Evolutionary conservation across 2,329 filamentous ascomycete genomes (phyloP), one percentile per base, ranked within the genome.

Genomic region (Talaromyces piceae): DNA sequence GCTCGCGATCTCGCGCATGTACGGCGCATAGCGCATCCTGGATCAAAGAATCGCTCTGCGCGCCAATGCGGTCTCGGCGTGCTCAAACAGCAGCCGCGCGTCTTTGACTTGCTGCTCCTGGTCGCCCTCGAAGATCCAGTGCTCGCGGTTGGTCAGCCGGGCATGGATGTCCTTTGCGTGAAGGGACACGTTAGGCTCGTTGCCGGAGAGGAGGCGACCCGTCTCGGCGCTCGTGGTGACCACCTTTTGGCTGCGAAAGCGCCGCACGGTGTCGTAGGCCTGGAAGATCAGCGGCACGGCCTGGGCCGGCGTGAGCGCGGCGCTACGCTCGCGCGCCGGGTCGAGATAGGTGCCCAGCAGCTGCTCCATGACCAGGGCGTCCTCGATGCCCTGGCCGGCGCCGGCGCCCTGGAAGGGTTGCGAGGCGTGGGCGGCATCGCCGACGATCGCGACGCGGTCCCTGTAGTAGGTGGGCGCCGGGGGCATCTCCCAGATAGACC

Each of bases 341-440:
- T 30, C 27, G 16, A 23, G 45, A 39, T 22, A 22, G 8, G 7
- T 30, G 9, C 26, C 44, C 4, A 51, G 31, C 1, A 45, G 20
- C 16, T 39, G 18, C 2, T 30, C 22, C 23, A 51, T 7, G 18
- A 51, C 43, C 5, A 78, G 80, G 2, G 78, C 82, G 58, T 86
- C 83, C 63, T 86, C 83, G 47, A 84, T 81, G 7, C 81, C 81
- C 73, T 83, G 82, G 11, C 82, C 81, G 11, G 82, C 82, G 37
- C 83, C 83, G 66, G 85, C 81, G 45, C 77, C 80, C 6, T 84
- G 73, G 59, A 85, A 81, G 1, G 82, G 83, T 44, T 84, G 76
- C 13, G 81, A 85, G 2, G 82, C 80, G 60, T 86, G 82, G 63
- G 81, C 84, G 3, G 82, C 78, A 60, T 86, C 59, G 6, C 49